These are phyloP conservation scores for Vanderwaltozyma verrucispora DNA, from an alignment of 805 yeast genomes.

Conservation along the genomic window DNA sequence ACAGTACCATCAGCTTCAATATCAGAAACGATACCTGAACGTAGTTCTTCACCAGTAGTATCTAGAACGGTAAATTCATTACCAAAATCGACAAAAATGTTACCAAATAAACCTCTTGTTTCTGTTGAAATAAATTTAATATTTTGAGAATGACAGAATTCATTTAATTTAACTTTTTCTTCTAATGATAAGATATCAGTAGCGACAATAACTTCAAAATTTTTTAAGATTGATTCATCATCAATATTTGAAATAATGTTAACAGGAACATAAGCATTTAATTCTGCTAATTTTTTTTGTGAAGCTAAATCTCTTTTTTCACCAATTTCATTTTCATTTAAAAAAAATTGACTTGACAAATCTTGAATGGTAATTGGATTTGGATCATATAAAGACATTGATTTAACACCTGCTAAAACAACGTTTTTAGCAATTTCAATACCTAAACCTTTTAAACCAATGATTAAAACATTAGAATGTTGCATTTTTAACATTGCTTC, in stretches of 20 bases:
- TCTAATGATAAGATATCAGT: slow-evolving; percentile 60
- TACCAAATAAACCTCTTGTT: slow-evolving; percentile 81
- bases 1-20: slow-evolving; percentile 84
- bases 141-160: slow-evolving; percentile 58
- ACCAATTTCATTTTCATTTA: slow-evolving; percentile 64
- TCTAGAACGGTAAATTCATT: slow-evolving; percentile 69
- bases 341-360: slow-evolving; percentile 82
- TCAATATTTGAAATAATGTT: slow-evolving; percentile 47
- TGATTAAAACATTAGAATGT: slow-evolving; percentile 77
- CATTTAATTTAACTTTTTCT: slow-evolving; percentile 65
- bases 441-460: slow-evolving; percentile 90
- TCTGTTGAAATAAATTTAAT: slow-evolving; percentile 78
- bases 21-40: slow-evolving; percentile 77
- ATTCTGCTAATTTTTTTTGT: slow-evolving; percentile 59
- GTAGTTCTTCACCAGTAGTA: slow-evolving; percentile 87
- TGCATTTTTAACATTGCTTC: slow-evolving; percentile 99
- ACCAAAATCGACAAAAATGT: slow-evolving; percentile 86
- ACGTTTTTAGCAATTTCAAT: slow-evolving; percentile 94
- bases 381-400: slow-evolving; percentile 79
- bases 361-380: slow-evolving; percentile 54
- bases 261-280: slow-evolving; percentile 86
- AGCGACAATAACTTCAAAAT: slow-evolving; percentile 74
- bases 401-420: slow-evolving; percentile 94
- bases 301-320: slow-evolving; percentile 64
- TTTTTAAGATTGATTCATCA: slow-evolving; percentile 37